Percentiles rank a stretch among this genome's conserved stretches.
phyloP scores from a whole-genome alignment of 2,329 filamentous ascomycete genomes.

The Fusarium sp. region DNA sequence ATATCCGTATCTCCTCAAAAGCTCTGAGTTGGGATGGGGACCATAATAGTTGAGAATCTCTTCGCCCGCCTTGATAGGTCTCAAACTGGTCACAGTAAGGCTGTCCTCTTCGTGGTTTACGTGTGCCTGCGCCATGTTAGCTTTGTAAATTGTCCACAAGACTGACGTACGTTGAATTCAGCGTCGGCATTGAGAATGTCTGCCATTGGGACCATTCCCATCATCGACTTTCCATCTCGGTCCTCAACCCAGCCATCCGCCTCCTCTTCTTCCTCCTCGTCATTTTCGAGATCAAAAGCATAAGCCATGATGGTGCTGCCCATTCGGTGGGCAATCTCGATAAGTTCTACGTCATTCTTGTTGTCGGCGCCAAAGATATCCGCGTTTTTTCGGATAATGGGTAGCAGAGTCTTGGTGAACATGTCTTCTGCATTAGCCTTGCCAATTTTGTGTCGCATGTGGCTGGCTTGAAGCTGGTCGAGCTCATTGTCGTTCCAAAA shows the following conservation, averaged over 20 bases:
- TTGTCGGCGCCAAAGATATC: conserved; percentile 60
- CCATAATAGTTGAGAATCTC: conserved; percentile 94
- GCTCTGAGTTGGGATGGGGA: conserved; percentile 84
- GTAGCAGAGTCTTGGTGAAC: conserved; percentile 72
- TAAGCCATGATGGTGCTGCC: conserved; percentile 94
- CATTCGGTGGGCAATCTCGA: conserved; percentile 80
- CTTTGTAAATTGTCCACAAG: neutral
- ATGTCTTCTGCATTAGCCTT: conserved; percentile 78
- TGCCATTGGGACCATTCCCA: conserved; percentile 93
- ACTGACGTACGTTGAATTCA: conserved; percentile 79
- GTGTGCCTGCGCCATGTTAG: conserved; percentile 60
- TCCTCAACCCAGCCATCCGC: conserved; percentile 78
- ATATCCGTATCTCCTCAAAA: conserved; percentile 89
- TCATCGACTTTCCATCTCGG: conserved; percentile 69
- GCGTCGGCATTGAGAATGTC: conserved; percentile 93
- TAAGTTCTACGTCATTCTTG: conserved; percentile 62
- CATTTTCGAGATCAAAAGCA: conserved; percentile 83
- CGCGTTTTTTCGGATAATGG: conserved; percentile 63
- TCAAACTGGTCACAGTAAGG: conserved; percentile 80
- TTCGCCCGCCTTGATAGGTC: conserved; percentile 77
- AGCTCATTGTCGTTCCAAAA: conserved; percentile 86
- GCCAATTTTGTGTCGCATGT: conserved; percentile 83
- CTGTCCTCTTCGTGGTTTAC: conserved; percentile 68
- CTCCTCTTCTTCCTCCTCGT: conserved; percentile 72
- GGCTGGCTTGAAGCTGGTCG: conserved; percentile 80